A percentile compares a stretch with the other conserved stretches of the same genome.
Evolutionary conservation across 768 basidiomycete genomes (phyloP).

Genomic region (Porpolomopsis calyptriformis): DNA sequence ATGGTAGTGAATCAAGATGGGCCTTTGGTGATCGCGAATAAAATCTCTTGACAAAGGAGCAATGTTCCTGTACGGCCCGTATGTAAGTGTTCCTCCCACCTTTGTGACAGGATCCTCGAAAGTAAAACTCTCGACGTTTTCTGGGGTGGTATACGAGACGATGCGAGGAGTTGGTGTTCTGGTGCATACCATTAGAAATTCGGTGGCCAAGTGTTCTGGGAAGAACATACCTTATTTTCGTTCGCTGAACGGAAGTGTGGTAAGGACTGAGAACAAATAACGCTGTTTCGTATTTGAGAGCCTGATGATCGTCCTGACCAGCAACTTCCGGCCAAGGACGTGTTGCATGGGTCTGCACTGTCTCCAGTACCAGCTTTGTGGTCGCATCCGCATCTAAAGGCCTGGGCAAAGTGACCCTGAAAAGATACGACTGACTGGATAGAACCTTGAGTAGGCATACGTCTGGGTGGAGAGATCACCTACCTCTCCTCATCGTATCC

Average conservation of each 20-base stretch:
- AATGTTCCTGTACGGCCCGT: conserved; percentile 78
- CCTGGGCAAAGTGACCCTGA: conserved; percentile 57
- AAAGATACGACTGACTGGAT: conserved; percentile 35
- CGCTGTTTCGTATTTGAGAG: conserved; percentile 65
- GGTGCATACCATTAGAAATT: conserved; percentile 3
- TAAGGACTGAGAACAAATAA: conserved; percentile 83
- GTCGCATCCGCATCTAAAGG: conserved; percentile 48
- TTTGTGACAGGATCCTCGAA: conserved; percentile 60
- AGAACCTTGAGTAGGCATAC: conserved; percentile 7
- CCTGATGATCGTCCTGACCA: conserved; percentile 66
- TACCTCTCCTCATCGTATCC: conserved; percentile 43
- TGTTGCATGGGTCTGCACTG: conserved; percentile 69
- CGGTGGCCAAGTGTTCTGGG: background rate
- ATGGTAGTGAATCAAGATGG: conserved; percentile 65
- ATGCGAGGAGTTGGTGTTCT: conserved; percentile 68
- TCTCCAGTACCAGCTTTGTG: conserved; percentile 67
- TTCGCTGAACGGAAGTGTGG: conserved; percentile 66
- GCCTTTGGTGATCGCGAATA: conserved; percentile 49
- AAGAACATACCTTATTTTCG: conserved; percentile 67
- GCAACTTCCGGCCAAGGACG: conserved; percentile 66
- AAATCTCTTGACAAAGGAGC: conserved; percentile 55
- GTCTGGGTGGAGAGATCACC: conserved; percentile 18
- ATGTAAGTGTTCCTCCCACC: conserved; percentile 72
- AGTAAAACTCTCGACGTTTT: conserved; percentile 47
- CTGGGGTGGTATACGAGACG: conserved; percentile 60